Evolutionary conservation across 2,329 filamentous ascomycete genomes (phyloP).

Genomic region (Xylaria sp.): DNA sequence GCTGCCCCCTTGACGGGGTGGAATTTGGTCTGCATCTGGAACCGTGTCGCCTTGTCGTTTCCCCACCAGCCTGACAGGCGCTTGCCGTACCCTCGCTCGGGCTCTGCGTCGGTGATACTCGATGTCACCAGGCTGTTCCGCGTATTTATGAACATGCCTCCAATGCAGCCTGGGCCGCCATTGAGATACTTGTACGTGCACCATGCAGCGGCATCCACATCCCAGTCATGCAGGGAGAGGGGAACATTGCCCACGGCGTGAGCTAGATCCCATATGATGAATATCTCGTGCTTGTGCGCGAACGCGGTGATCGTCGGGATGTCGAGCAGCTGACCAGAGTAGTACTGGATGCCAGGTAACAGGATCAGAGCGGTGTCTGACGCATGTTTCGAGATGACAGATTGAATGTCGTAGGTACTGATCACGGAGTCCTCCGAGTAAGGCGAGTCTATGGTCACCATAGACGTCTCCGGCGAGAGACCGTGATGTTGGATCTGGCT

Average conservation of each 20-base stretch:
- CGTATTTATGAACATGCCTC: conserved; percentile 73
- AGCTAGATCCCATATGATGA: conserved; percentile 79
- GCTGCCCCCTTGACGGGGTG: conserved; percentile 71
- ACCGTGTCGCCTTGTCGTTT: conserved; percentile 68
- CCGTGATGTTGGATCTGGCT: conserved; percentile 74
- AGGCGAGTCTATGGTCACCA: conserved; percentile 67
- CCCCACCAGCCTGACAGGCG: conserved; percentile 83
- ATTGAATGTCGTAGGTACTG: conserved; percentile 67
- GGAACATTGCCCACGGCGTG: conserved; percentile 79
- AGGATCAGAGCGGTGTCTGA: conserved; percentile 69
- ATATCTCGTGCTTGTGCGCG: conserved; percentile 67
- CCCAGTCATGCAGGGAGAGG: conserved; percentile 72
- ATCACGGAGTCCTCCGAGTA: conserved; percentile 55
- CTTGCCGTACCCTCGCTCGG: conserved; percentile 47
- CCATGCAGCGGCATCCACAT: conserved; percentile 78
- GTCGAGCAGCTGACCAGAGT: conserved; percentile 77
- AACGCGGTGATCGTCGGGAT: conserved; percentile 72
- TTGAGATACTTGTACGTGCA: conserved; percentile 87
- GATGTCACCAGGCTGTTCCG: conserved; percentile 54
- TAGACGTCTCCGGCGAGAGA: conserved; percentile 63
- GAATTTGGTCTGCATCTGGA: conserved; percentile 77
- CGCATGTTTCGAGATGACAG: conserved; percentile 68
- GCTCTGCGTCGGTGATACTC: conserved; percentile 35
- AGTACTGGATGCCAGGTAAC: conserved; percentile 78
- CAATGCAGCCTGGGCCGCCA: conserved; percentile 73